Base-by-base conservation (phyloP, 2,329 filamentous ascomycete genomes). In the Tolypocladium sp. region DNA sequence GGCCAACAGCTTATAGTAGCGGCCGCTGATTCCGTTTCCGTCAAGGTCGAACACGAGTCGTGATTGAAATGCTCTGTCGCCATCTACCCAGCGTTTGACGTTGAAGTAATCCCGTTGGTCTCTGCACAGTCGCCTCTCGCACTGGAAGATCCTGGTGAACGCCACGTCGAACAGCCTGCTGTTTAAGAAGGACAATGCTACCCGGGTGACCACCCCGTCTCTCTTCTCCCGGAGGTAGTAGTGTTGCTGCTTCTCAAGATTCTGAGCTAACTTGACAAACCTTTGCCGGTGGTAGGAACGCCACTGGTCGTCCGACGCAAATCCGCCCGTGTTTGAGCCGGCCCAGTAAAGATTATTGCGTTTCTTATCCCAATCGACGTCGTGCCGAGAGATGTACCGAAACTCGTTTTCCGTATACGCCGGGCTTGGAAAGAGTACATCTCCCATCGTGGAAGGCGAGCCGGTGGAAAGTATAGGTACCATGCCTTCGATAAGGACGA, bases 11-110 rank as follows among this genome's bases (percentile, higher is more conserved):
- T 76, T 75, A 63, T 81, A 79, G 64, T 75, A 85, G 0, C 82
- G 76, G 0, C 80, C 82, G 37, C 77, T 82, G 60, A 82, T 79
- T 2, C 79, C 77, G 64, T 84, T 84, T 1, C 82, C 82, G 65
- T 85, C 82, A 2, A 83, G 60, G 59, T 85, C 82, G 58, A 84
- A 77, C 0, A 75, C 76, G 1, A 82, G 69, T 1, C 69, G 71
- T 1, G 74, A 78, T 0, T 52, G 55, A 2, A 79, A 63, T 0
- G 76, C 71, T 25, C 66, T 65, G 53, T 75, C 68, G 20, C 70
- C 69, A 53, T 69, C 62, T 4, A 68, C 70, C 69, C 71, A 74
- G 0, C 68, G 61, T 25, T 68, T 70, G 2, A 65, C 40, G 20
- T 61, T 58, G 57, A 76, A 76, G 59, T 70, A 67, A 0, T 64